phyloP scores from a whole-genome alignment of 2,329 filamentous ascomycete species.

The Sclerotiophoma versabilis region DNA sequence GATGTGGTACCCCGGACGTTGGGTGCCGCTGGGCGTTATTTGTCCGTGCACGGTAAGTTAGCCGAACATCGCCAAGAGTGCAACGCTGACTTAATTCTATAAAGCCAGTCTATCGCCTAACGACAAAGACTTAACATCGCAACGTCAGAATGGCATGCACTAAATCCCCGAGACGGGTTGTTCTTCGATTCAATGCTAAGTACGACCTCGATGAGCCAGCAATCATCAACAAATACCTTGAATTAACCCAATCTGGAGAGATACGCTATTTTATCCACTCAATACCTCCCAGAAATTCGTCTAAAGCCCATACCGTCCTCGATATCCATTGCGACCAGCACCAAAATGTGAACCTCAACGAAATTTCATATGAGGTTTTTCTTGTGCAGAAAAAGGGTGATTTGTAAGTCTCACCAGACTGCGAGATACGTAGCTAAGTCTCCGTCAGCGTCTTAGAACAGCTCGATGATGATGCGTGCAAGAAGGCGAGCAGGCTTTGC shows the following conservation, averaged over 20 bases:
- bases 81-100: background rate
- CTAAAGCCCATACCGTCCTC: slow-evolving; percentile 38
- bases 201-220: slow-evolving; percentile 18
- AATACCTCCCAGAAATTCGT: slow-evolving; percentile 23
- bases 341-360: slow-evolving; percentile 34
- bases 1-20: too few species aligned
- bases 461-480: too few species aligned
- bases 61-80: background rate
- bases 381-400: slow-evolving; percentile 22
- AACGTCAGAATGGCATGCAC: slow-evolving; percentile 6
- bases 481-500: background rate
- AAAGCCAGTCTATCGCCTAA: background rate
- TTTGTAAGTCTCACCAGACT: slow-evolving; percentile 11
- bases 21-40: too few species aligned
- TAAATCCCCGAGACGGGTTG: slow-evolving; percentile 8
- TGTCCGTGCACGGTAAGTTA: background rate
- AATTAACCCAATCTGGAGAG: slow-evolving; percentile 4
- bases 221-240: slow-evolving; percentile 15
- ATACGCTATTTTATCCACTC: slow-evolving; percentile 10
- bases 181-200: slow-evolving; percentile 16
- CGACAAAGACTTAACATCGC: background rate
- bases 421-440: background rate
- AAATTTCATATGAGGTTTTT: slow-evolving; percentile 35
- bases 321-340: slow-evolving; percentile 37
- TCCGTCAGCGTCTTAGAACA: background rate